phyloP scores from a whole-genome alignment of 2,329 filamentous ascomycete genomes.

The Aspergillus amoenus region DNA sequence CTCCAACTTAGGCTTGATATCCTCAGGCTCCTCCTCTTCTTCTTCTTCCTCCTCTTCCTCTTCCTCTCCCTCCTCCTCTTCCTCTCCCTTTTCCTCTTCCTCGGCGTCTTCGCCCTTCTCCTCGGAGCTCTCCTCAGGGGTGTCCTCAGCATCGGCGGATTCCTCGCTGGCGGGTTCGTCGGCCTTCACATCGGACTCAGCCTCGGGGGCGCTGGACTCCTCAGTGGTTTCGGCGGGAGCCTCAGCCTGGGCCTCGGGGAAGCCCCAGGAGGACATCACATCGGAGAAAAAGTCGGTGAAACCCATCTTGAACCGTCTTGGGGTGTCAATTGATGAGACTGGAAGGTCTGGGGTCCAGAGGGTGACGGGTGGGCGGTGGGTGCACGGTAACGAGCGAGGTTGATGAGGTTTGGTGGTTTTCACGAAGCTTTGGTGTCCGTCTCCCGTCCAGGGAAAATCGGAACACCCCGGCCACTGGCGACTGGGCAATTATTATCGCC shows the following conservation, averaged over 20 bases:
- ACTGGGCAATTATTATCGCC: constrained; percentile 38
- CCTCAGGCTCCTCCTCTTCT: constrained; percentile 76
- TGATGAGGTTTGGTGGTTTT: constrained; percentile 36
- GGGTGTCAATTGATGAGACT: constrained; percentile 33
- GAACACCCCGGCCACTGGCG: constrained; percentile 40
- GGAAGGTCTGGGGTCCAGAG: constrained; percentile 22
- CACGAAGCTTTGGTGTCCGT: constrained; percentile 29
- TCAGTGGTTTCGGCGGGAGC: constrained; percentile 54
- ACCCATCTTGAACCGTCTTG: constrained; percentile 53
- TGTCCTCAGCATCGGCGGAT: constrained; percentile 47
- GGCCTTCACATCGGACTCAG: constrained; percentile 34
- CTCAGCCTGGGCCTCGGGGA: constrained; percentile 61
- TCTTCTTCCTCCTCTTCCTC: constrained; percentile 79
- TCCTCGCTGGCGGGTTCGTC: constrained; percentile 40
- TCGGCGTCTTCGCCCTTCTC: constrained; percentile 57
- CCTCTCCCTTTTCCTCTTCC: constrained; percentile 34
- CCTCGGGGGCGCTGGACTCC: constrained; percentile 46
- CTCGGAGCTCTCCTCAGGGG: constrained; percentile 53
- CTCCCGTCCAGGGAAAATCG: constrained; percentile 40
- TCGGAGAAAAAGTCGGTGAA: constrained; percentile 65
- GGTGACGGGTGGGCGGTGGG: constrained; percentile 18
- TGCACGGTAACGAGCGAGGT: constrained; percentile 31
- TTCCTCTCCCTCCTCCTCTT: constrained; percentile 60
- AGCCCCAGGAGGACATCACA: constrained; percentile 64
- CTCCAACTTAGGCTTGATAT: constrained; percentile 84